Conservation (phyloP, 495 filamentous ascomycete genomes). For the Aspergillus asperescens region DNA sequence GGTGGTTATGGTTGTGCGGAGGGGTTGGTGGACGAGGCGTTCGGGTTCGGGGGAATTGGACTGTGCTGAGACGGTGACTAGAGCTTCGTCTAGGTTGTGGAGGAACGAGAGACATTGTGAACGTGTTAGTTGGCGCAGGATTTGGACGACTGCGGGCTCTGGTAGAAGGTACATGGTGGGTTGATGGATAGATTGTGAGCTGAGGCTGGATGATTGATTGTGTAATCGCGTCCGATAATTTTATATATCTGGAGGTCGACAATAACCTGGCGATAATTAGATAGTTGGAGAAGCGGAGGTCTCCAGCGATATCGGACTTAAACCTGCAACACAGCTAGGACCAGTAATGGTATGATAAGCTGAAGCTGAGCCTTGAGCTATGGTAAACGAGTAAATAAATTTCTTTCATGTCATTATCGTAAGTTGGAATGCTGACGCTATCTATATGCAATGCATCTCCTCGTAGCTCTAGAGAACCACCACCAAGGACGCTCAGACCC, state of each 20-base stretch:
- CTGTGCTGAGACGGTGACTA: constrained; percentile 30
- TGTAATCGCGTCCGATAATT: no score
- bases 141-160: constrained; percentile 32
- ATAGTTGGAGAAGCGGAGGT: not conserved
- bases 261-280: no score
- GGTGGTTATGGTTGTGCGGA: constrained; percentile 60
- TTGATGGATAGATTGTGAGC: not conserved
- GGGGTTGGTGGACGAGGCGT: constrained; percentile 61
- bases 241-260: no score
- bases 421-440: constrained; percentile 22
- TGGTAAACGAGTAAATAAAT: constrained; percentile 1
- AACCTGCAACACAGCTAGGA: no score
- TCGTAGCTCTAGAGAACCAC: no score
- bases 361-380: no score
- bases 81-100: constrained; percentile 24
- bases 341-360: no score
- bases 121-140: constrained; percentile 33
- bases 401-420: constrained; percentile 22
- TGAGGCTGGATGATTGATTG: not conserved
- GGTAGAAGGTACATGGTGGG: constrained; percentile 42
- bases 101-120: constrained; percentile 34
- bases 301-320: constrained; percentile 9
- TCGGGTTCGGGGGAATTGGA: constrained; percentile 20
- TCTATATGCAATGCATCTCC: no score
- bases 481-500: constrained; percentile 2